Percentiles rank a stretch among this genome's conserved stretches.
These are phyloP conservation scores for Bacidia gigantensis DNA, from an alignment of 495 filamentous ascomycete genomes.

Conservation along the genomic window DNA sequence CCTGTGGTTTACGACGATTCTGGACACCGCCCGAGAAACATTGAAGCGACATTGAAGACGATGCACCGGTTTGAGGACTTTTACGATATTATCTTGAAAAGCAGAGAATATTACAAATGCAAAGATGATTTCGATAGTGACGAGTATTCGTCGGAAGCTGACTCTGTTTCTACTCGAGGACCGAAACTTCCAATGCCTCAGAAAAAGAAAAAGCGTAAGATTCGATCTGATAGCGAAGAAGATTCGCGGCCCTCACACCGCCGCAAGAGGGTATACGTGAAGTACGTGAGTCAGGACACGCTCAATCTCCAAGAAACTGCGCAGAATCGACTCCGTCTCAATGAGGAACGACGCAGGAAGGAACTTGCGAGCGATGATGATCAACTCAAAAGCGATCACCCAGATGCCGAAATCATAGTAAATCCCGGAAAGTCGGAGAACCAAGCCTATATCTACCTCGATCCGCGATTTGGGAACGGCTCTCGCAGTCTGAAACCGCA, in stretches of 20 bases:
- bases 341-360: conserved; percentile 18
- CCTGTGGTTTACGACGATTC: conserved; percentile 13
- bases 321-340: conserved; percentile 22
- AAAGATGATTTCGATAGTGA: background rate
- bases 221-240: conserved; percentile 13
- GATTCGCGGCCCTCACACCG: background rate
- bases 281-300: conserved; percentile 34
- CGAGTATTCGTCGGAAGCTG: no score
- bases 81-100: conserved; percentile 18
- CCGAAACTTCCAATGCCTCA: background rate
- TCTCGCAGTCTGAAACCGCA: conserved; percentile 37
- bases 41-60: conserved; percentile 16
- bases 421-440: conserved; percentile 53
- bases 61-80: conserved; percentile 16
- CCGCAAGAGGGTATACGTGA: conserved; percentile 35
- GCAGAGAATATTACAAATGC: conserved; percentile 12
- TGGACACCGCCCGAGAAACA: conserved; percentile 15
- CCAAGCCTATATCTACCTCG: conserved; percentile 39
- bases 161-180: no score
- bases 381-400: conserved; percentile 30
- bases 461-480: conserved; percentile 30
- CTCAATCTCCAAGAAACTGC: conserved; percentile 33
- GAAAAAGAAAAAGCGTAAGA: conserved; percentile 1
- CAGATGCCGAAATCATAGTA: conserved; percentile 43
- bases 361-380: conserved; percentile 35